Base-by-base conservation (phyloP, 2,329 filamentous ascomycete genomes). In the Penicillium sp. region DNA sequence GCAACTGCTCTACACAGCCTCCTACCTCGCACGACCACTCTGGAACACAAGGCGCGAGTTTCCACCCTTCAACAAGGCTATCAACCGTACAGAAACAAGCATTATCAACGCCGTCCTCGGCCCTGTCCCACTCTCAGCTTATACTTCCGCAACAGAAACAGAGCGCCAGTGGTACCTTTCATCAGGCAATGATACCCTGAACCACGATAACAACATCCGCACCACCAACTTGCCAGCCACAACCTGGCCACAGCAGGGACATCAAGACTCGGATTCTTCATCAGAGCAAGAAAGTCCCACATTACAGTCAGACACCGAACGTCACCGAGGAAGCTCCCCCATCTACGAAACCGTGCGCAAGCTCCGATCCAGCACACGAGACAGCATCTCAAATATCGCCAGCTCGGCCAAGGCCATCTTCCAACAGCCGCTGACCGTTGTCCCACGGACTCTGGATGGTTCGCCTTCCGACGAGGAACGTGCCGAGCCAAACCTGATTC, bases 1-100 rank as follows among this genome's bases (percentile, higher is more conserved):
- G 25, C 70, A 70, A 35, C 10, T 68, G 10, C 58, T 73, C n/a
- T 67, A 69, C 41, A 50, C 55, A 1, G 25, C 63, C n/a, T 65
- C 63, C 6, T 59, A 48, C 41, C 19, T 71, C 19, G 52, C 59
- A 23, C 53, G 43, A 1, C 60, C 60, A 31, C 54, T 67, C 27
- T 56, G 53, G 37, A 58, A 45, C 37, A 56, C 60, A 4, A 35
- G 54, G 23, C 35, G 37, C 13, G 58, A 62, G n/a, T 59, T 48
- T 6, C 50, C 62, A 38, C 54, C 61, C 4, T 54, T 71, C 31
- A 58, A 43, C 6, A 54, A 37, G 9, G 43, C 60, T 29, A 69
- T 72, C 27, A 41, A 62, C 4, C 56, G 58, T 31, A 61, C 51
- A 21, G 71, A 74, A 59, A 63, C 51, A 17, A 58, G 52, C 6